Conservation (phyloP, 768 basidiomycete species). For the Holtermanniella nyarrowii region DNA sequence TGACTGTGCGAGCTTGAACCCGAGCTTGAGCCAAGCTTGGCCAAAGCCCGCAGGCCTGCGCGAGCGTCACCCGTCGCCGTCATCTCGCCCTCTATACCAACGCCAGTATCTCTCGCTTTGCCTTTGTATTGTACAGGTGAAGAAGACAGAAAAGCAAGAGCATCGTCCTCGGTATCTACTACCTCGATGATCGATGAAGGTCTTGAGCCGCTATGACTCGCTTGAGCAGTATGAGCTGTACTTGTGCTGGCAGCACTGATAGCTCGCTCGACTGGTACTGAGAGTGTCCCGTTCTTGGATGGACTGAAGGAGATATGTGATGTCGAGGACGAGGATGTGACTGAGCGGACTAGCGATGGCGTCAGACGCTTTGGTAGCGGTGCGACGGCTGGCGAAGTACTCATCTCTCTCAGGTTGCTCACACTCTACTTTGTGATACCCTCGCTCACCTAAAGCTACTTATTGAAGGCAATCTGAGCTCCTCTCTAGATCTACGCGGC, state of each 20-base stretch:
- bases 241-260: too few relatives aligned
- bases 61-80: not conserved
- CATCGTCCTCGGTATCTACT: too few relatives aligned
- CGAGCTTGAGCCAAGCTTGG: not conserved
- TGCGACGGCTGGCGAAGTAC: too few relatives aligned
- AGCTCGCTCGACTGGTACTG: too few relatives aligned
- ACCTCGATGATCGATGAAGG: not conserved
- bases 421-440: too few relatives aligned
- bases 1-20: not conserved
- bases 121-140: not conserved
- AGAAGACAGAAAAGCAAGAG: not conserved
- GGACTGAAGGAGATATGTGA: not conserved
- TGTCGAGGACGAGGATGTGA: not conserved
- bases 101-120: not conserved
- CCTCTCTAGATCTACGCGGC: too few relatives aligned
- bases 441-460: too few relatives aligned
- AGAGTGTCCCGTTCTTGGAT: not conserved
- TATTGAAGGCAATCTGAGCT: too few relatives aligned
- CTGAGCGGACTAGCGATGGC: too few relatives aligned
- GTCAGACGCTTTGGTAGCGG: too few relatives aligned
- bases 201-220: not conserved
- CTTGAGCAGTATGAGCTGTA: too few relatives aligned
- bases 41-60: not conserved
- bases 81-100: not conserved
- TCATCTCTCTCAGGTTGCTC: too few relatives aligned